Conservation (phyloP, 768 basidiomycete genomes). For the Xerocomus potaroensis region DNA sequence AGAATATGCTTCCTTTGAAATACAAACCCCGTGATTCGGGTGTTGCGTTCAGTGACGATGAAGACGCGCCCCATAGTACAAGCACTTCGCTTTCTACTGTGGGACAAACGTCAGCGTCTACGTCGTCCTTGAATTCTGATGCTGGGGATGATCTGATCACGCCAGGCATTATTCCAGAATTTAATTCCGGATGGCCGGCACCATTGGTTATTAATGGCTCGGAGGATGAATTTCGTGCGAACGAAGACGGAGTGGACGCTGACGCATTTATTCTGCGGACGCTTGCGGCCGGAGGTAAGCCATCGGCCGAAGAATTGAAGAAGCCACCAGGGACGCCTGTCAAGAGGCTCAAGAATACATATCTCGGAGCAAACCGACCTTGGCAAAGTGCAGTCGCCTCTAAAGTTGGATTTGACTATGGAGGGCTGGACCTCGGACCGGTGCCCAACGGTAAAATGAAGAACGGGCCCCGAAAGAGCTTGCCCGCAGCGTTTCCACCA, state of each 20-base stretch:
- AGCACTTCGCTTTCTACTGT: conserved; percentile 33
- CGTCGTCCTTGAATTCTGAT: conserved; percentile 57
- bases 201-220: conserved; percentile 37
- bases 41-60: conserved; percentile 59
- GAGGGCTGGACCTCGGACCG: conserved; percentile 34
- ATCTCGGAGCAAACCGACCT: conserved; percentile 55
- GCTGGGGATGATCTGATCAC: conserved; percentile 65
- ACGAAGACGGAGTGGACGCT: conserved; percentile 39
- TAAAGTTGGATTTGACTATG: conserved; percentile 55
- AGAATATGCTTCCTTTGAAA: conserved; percentile 52
- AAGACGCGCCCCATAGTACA: conserved; percentile 26
- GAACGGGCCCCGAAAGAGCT: conserved; percentile 61
- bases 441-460: conserved; percentile 40
- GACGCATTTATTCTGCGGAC: conserved; percentile 73
- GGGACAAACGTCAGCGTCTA: conserved; percentile 59
- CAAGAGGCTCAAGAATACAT: conserved; percentile 64
- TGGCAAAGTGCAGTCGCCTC: conserved; percentile 79
- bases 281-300: conserved; percentile 55
- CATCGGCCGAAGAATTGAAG: conserved; percentile 43
- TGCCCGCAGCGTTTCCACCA: conserved; percentile 67
- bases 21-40: conserved; percentile 70
- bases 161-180: conserved; percentile 53
- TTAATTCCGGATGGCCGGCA: conserved; percentile 60
- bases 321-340: conserved; percentile 77
- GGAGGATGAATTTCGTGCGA: conserved; percentile 34